These are phyloP conservation scores for Butyriboletus appendiculatus DNA, from an alignment of 1,284 basidiomycete genomes.

Conservation along the genomic window DNA sequence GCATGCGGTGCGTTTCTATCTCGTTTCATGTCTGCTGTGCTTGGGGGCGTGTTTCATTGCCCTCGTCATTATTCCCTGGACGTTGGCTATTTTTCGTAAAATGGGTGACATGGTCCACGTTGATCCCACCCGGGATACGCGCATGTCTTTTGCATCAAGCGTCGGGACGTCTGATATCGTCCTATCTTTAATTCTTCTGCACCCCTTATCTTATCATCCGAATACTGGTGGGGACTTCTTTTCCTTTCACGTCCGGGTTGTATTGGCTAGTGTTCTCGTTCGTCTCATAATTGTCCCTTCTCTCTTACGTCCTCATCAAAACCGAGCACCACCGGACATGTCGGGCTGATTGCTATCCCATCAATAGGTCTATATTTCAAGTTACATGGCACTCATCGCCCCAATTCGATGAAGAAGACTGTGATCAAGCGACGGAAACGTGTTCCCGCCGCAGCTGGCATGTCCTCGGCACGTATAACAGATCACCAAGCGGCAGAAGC, in stretches of 20 bases:
- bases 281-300: conserved; percentile 3
- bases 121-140: conserved; percentile 22
- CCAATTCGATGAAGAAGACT: conserved; percentile 98
- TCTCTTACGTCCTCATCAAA: not conserved
- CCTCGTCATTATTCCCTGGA: conserved; percentile 18
- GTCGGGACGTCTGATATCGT: conserved; percentile 13
- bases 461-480: conserved; percentile 59
- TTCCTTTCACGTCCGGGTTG: conserved; percentile 6
- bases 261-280: conserved; percentile 1
- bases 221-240: conserved; percentile 10
- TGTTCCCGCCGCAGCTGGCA: conserved; percentile 72
- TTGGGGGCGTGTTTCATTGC: conserved; percentile 25
- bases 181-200: conserved; percentile 23
- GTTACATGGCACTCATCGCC: conserved; percentile 94
- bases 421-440: conserved; percentile 98
- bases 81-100: conserved; percentile 23
- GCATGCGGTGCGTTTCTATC: conserved; percentile 78
- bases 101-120: conserved; percentile 22
- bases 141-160: conserved; percentile 21
- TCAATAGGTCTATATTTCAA: conserved; percentile 92
- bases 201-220: conserved; percentile 26
- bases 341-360: conserved; percentile 25
- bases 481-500: conserved; percentile 85
- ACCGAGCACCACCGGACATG: conserved; percentile 5
- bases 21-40: conserved; percentile 32